phyloP scores from a whole-genome alignment of 73 alveolate genomes.

The Tetrahymena elliotti region DNA sequence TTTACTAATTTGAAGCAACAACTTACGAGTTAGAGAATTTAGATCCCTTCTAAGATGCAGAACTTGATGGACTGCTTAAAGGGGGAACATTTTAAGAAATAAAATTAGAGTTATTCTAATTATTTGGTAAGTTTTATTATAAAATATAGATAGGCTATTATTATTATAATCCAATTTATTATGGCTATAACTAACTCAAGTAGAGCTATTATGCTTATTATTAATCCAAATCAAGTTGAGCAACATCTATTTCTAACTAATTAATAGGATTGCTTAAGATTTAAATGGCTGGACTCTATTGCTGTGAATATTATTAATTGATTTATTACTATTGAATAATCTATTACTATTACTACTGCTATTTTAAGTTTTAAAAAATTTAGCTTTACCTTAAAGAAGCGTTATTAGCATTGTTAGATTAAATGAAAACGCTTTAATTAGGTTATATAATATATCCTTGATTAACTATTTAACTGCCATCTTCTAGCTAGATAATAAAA shows the following conservation, averaged over 20 bases:
- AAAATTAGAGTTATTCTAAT: neutral
- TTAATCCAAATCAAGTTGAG: neutral
- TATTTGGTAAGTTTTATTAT: neutral
- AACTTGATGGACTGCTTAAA: neutral
- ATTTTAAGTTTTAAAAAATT: neutral
- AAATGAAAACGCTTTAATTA: neutral
- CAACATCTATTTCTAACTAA: neutral
- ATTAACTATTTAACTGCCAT: neutral
- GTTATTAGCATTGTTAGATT: neutral
- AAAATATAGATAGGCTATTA: neutral
- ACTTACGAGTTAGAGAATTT: neutral
- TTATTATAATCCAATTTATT: neutral
- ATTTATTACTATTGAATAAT: neutral
- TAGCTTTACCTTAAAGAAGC: neutral
- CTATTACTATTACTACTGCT: neutral
- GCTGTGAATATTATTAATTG: neutral
- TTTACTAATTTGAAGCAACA: neutral
- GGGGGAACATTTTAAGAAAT: neutral
- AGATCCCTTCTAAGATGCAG: neutral
- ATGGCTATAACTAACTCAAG: neutral
- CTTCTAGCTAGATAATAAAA: neutral
- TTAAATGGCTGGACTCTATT: neutral
- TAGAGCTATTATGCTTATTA: neutral
- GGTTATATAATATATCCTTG: neutral
- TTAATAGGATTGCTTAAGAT: neutral